Evolutionary conservation across 2,329 filamentous ascomycete species (phyloP), one percentile per base, ranked within the genome.

Genomic region (Pestalotiopsis fici): DNA sequence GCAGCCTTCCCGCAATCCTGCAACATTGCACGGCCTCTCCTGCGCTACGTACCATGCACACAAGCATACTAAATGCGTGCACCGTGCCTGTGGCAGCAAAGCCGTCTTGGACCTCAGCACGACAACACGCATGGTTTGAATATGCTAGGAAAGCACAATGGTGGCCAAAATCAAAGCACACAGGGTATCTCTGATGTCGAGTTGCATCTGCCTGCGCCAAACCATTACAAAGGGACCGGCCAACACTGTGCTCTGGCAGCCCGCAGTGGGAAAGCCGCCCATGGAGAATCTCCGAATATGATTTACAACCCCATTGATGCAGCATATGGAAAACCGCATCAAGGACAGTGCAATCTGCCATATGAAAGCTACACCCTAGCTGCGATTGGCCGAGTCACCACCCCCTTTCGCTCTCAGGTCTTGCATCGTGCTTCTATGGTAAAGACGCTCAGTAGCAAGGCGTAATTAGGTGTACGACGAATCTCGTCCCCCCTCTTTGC

Each of bases 1-100:
- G 55, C 55, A 57, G 55, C 55, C 27, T 57, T 23, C 55, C 55
- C 55, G 55, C 55, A 57, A 31, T 57, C 55, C 55, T 57, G 55
- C 55, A 57, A 57, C 23, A 31, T 57, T 31, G 23, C 55, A 57
- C 55, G 27, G 18, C 55, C 23, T 57, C 55, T n/a, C 13, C 55
- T 31, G 27, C 13, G 23, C 55, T 57, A 25, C 23, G 21, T 57
- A 18, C 31, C 13, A 57, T 23, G 13, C 23, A 11, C 23, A 56
- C 43, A 50, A 21, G 43, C n/a, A n/a, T n/a, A n/a, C n/a, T 50
- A 50, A 6, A 35, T 35, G 31, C 43, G n/a, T n/a, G n/a, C 43
- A 3, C 43, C 43, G 43, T 50, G 43, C 9, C 43, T 18, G 43
- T 50, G 43, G 43, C 43, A 50, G n/a, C 43, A 50, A n/a, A 21